Evolutionary conservation across 257 asterid species (phyloP).

Genomic region (Solanum microdontum): DNA sequence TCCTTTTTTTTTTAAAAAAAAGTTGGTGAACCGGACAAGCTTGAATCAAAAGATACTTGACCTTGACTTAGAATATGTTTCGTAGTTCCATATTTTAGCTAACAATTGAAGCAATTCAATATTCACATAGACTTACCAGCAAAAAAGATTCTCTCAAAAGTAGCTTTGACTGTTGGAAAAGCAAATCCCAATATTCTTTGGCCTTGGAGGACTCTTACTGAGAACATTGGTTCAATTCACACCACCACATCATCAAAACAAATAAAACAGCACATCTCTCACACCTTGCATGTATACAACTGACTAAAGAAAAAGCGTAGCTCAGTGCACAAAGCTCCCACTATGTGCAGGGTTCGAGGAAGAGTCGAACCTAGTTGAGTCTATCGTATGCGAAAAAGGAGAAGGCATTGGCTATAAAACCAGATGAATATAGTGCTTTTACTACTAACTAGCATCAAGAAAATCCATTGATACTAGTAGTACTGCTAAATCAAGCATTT

Average conservation of each 20-base stretch:
- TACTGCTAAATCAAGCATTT: conserved; percentile 8
- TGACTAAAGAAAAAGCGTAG: neutral
- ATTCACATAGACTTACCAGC: neutral
- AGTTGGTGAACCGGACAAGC: neutral
- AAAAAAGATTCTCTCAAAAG: neutral
- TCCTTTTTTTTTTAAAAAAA: too few species aligned
- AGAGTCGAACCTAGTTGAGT: neutral
- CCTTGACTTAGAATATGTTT: neutral
- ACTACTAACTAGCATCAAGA: neutral
- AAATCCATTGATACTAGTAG: neutral
- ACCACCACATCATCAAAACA: neutral
- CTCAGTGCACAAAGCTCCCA: neutral
- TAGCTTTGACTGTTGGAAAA: neutral
- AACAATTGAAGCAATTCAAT: neutral
- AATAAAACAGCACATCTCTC: neutral
- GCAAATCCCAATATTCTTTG: neutral
- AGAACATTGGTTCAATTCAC: neutral
- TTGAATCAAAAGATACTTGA: neutral
- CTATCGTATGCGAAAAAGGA: neutral
- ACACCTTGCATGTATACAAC: neutral
- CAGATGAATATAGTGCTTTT: neutral
- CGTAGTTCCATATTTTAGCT: neutral
- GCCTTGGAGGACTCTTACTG: neutral
- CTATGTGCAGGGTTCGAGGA: neutral
- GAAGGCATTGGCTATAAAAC: neutral